Evolutionary conservation across 2,329 filamentous ascomycete species (phyloP).

Genomic region (Exophiala lecanii-corni): DNA sequence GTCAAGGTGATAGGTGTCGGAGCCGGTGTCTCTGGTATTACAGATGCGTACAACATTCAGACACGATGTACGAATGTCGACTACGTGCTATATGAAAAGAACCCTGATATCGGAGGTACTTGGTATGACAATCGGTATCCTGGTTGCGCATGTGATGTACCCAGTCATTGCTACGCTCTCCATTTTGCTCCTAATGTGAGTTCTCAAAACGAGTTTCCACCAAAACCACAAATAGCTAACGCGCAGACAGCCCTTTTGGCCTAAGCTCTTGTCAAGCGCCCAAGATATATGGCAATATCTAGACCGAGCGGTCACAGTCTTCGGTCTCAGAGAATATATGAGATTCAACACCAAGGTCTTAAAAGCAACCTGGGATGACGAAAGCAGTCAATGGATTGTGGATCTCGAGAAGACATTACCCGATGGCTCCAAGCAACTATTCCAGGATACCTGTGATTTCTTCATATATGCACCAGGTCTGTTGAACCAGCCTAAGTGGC

Average conservation of each 20-base stretch:
- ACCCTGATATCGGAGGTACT: slow-evolving; percentile 30
- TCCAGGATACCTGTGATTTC: slow-evolving; percentile 40
- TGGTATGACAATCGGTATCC: slow-evolving; percentile 37
- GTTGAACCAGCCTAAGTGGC: slow-evolving; percentile 35
- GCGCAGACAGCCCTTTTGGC: slow-evolving; percentile 43
- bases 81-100: slow-evolving; percentile 38
- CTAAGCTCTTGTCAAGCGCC: slow-evolving; percentile 41
- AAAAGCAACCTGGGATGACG: slow-evolving; percentile 45
- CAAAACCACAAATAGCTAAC: no score
- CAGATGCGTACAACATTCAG: slow-evolving; percentile 47
- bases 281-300: slow-evolving; percentile 46
- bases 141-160: slow-evolving; percentile 42
- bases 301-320: slow-evolving; percentile 43
- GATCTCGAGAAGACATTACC: slow-evolving; percentile 37
- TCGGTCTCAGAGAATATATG: slow-evolving; percentile 49
- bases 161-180: slow-evolving; percentile 41
- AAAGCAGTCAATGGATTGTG: slow-evolving; percentile 45
- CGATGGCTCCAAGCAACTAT: slow-evolving; percentile 34
- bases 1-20: slow-evolving; percentile 45
- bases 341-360: slow-evolving; percentile 45
- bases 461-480: slow-evolving; percentile 41
- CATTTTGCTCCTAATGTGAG: slow-evolving; percentile 38
- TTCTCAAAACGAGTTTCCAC: no score
- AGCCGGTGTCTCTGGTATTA: slow-evolving; percentile 44
- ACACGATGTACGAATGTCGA: slow-evolving; percentile 28